phyloP scores from a whole-genome alignment of 768 basidiomycete genomes.

The Daedalea quercina region DNA sequence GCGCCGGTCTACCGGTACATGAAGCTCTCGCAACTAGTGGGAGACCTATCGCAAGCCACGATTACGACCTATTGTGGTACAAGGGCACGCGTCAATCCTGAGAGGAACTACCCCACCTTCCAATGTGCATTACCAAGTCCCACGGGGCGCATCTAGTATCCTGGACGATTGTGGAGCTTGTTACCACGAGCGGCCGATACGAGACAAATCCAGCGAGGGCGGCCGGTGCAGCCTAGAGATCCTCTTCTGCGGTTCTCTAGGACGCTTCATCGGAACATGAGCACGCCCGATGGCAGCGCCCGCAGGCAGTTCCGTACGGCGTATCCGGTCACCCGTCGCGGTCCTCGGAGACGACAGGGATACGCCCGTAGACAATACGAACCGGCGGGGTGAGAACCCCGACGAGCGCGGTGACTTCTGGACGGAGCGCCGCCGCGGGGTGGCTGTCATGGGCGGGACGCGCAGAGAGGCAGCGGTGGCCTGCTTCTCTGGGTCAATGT shows the following conservation, averaged over 20 bases:
- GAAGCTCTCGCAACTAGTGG: too few species aligned
- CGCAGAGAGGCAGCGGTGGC: not conserved
- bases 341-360: not conserved
- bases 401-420: not conserved
- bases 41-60: too few species aligned
- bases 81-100: too few species aligned
- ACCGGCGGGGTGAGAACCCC: not conserved
- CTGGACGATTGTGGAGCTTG: too few species aligned
- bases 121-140: too few species aligned
- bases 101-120: too few species aligned
- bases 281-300: not conserved
- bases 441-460: not conserved
- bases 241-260: not conserved
- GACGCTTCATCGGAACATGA: not conserved
- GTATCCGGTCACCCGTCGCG: not conserved
- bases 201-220: conserved; percentile 1
- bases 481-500: conserved; percentile 5
- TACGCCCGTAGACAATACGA: not conserved
- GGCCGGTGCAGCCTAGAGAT: conserved; percentile 1
- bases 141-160: too few species aligned
- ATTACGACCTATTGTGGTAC: too few species aligned
- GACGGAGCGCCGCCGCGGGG: not conserved
- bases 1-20: too few species aligned
- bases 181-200: not conserved
- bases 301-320: not conserved